Percentiles rank a stretch among this genome's conserved stretches.
phyloP scores from a whole-genome alignment of 768 basidiomycete genomes.

The Kwoniella dejecticola region DNA sequence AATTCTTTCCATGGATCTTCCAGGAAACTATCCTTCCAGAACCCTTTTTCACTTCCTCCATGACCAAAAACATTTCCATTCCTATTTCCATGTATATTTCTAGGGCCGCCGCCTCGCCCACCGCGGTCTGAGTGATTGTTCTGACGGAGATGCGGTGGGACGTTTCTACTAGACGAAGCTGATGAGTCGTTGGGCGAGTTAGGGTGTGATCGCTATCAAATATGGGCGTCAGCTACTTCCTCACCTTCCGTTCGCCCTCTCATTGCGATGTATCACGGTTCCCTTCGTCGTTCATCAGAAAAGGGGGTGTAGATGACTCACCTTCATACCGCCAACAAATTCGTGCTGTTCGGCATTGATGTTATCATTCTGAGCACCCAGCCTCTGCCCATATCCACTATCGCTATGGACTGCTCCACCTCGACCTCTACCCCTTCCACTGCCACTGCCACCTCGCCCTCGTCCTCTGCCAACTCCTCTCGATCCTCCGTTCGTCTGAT shows the following conservation, averaged over 20 bases:
- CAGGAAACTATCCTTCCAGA: conserved; percentile 37
- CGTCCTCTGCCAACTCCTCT: conserved; percentile 27
- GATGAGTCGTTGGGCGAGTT: conserved; percentile 11
- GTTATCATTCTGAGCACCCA: too few species aligned
- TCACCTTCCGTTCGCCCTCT: too few species aligned
- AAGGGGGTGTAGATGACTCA: background rate
- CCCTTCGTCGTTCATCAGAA: too few species aligned
- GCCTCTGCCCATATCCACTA: background rate
- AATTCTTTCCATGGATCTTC: conserved; percentile 44
- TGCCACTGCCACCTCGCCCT: conserved; percentile 13
- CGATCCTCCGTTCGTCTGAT: background rate
- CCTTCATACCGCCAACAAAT: too few species aligned
- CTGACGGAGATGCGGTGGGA: conserved; percentile 6
- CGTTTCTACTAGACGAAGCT: background rate
- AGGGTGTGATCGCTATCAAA: conserved; percentile 13
- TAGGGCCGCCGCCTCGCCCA: conserved; percentile 2
- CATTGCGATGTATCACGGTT: too few species aligned
- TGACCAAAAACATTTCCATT: conserved; percentile 16
- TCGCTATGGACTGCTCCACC: background rate
- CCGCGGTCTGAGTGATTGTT: conserved; percentile 8
- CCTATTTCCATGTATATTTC: too few species aligned
- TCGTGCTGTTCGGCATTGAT: too few species aligned
- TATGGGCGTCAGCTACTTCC: too few species aligned
- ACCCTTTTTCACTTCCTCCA: conserved; percentile 20
- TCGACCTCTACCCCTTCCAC: background rate